Evolutionary conservation across 1,284 basidiomycete species (phyloP).

Genomic region (Puccinia hordei): DNA sequence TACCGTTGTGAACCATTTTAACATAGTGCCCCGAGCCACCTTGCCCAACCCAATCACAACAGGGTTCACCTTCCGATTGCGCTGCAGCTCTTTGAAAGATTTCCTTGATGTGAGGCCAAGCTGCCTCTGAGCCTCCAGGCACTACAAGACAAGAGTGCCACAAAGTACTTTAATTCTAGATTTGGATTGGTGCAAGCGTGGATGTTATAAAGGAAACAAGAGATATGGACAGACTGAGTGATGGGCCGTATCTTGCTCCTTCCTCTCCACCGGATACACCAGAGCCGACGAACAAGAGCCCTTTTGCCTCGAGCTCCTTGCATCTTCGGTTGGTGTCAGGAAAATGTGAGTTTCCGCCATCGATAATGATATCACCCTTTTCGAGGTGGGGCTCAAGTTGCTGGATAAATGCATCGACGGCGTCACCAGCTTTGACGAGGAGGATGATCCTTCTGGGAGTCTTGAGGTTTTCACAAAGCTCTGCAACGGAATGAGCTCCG

Average conservation of each 20-base stretch:
- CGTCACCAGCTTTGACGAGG: conserved; percentile 75
- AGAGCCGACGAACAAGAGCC: conserved; percentile 93
- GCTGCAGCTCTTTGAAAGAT: conserved; percentile 99
- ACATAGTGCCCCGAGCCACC: conserved; percentile 92
- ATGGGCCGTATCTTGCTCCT: conserved; percentile 95
- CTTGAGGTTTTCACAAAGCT: conserved; percentile 69
- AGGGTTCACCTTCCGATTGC: conserved; percentile 91
- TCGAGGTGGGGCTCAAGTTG: conserved; percentile 66
- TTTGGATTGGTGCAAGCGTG: not conserved
- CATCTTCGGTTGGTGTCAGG: conserved; percentile 95
- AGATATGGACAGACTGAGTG: conserved; percentile 66
- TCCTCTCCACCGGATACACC: conserved; percentile 99
- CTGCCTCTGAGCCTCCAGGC: conserved; percentile 92
- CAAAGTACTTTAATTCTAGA: not conserved
- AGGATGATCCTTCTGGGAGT: conserved; percentile 79
- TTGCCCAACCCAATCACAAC: conserved; percentile 99
- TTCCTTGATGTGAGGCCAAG: conserved; percentile 95
- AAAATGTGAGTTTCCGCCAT: conserved; percentile 99
- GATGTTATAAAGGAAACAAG: not conserved
- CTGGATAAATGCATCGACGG: conserved; percentile 67
- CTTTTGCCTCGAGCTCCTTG: conserved; percentile 89
- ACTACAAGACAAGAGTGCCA: conserved; percentile 59
- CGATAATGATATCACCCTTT: conserved; percentile 89
- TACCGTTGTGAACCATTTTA: conserved; percentile 99
- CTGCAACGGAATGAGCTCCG: conserved; percentile 90